Evolutionary conservation across 768 basidiomycete species (phyloP).

Genomic region (Rossbeevera mucosa): DNA sequence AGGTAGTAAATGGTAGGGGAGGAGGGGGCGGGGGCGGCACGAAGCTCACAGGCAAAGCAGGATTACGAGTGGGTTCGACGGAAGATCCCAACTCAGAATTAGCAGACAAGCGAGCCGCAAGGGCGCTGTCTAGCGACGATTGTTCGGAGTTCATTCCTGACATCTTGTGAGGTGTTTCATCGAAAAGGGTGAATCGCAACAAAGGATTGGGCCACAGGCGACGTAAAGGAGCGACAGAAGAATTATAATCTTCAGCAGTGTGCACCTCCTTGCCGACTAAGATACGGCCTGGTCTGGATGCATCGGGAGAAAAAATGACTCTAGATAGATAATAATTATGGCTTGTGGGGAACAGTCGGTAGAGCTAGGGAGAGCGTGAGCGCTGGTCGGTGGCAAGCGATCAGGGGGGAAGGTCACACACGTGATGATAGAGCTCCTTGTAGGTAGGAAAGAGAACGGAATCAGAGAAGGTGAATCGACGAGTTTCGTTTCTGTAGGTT

Average conservation of each 20-base stretch:
- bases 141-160: conserved; percentile 14
- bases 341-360: conserved; percentile 63
- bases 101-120: not conserved
- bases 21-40: conserved; percentile 23
- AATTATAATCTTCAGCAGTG: conserved; percentile 53
- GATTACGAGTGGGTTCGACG: not conserved
- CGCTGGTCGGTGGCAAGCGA: conserved; percentile 5
- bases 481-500: conserved; percentile 66
- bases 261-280: conserved; percentile 60
- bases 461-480: conserved; percentile 57
- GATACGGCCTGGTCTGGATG: conserved; percentile 49
- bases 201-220: conserved; percentile 55
- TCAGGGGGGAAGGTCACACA: conserved; percentile 28
- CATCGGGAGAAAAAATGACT: conserved; percentile 64
- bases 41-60: not conserved
- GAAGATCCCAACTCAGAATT: not conserved
- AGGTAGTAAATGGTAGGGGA: conserved; percentile 11
- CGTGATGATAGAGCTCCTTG: conserved; percentile 58
- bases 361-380: conserved; percentile 46
- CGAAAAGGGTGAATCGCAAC: conserved; percentile 58
- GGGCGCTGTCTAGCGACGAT: conserved; percentile 4
- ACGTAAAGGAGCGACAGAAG: conserved; percentile 45
- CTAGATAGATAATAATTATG: conserved; percentile 58
- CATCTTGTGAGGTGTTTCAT: conserved; percentile 42
- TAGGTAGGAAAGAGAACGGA: conserved; percentile 57